Conservation (phyloP, 139 green algal genomes). For the Chlorella sp. region DNA sequence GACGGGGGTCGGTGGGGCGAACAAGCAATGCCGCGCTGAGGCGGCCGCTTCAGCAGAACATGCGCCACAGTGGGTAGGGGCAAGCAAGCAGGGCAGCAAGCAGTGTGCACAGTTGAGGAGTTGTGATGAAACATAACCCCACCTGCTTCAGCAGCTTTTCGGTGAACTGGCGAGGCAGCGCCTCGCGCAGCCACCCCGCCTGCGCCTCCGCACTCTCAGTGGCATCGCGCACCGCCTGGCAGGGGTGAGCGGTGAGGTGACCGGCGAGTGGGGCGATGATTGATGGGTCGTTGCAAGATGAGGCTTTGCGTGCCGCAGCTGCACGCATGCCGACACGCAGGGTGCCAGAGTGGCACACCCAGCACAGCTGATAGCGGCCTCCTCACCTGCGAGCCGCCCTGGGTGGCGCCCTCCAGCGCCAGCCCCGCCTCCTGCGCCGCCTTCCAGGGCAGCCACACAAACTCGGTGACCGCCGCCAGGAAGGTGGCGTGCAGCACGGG, state of each 20-base stretch:
- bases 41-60: too few relatives aligned
- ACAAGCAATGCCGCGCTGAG: too few relatives aligned
- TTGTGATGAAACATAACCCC: background rate
- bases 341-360: too few relatives aligned
- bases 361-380: too few relatives aligned
- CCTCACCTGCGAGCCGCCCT: constrained; percentile 51
- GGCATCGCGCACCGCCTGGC: constrained; percentile 59
- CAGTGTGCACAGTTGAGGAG: too few relatives aligned
- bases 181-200: constrained; percentile 52
- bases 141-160: constrained; percentile 74
- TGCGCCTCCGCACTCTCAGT: constrained; percentile 61
- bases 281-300: background rate
- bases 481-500: constrained; percentile 71
- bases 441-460: constrained; percentile 89
- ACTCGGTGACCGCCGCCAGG: constrained; percentile 80
- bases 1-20: background rate
- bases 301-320: too few relatives aligned
- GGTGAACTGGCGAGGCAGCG: constrained; percentile 70
- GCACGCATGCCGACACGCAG: too few relatives aligned
- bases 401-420: constrained; percentile 16
- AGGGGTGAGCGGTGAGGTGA: background rate
- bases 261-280: background rate
- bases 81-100: too few relatives aligned
- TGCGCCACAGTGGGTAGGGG: too few relatives aligned
- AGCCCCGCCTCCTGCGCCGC: constrained; percentile 44